These are phyloP conservation scores for Agaricales sp. DNA, from an alignment of 1,284 basidiomycete genomes.

Conservation along the genomic window DNA sequence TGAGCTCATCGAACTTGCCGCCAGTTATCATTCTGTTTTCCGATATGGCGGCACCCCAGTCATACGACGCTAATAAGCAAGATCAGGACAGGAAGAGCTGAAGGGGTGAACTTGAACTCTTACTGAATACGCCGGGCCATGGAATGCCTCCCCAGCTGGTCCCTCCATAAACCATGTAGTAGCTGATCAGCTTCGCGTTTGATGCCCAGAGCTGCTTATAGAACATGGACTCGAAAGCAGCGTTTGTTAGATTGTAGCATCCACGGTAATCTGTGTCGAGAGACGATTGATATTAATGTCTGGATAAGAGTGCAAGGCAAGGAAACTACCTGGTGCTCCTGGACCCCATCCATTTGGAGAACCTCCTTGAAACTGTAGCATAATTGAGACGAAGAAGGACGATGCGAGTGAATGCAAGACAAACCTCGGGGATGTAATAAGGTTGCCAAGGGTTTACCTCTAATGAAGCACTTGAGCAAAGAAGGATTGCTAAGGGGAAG, in stretches of 20 bases:
- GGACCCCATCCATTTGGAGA: constrained; percentile 70
- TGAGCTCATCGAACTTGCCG: constrained; percentile 64
- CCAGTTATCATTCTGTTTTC: constrained; percentile 55
- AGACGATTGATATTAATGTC: not conserved
- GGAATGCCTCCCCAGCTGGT: constrained; percentile 73
- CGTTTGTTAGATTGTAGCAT: constrained; percentile 28
- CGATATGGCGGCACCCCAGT: constrained; percentile 26
- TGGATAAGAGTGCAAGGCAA: not conserved
- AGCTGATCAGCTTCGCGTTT: constrained; percentile 67
- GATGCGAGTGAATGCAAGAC: not conserved
- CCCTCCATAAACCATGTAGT: constrained; percentile 77
- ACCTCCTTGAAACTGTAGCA: constrained; percentile 57
- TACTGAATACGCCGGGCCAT: constrained; percentile 52
- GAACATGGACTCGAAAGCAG: constrained; percentile 67
- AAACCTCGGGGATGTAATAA: constrained; percentile 50
- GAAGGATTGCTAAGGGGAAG: not conserved
- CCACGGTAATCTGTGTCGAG: constrained; percentile 1
- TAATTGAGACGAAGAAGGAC: not conserved
- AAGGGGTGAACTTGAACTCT: constrained; percentile 5
- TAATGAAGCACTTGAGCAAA: not conserved
- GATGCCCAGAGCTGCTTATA: constrained; percentile 66
- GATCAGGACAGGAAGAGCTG: constrained; percentile 1
- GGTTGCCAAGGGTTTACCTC: constrained; percentile 47
- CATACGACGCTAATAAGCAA: constrained; percentile 17
- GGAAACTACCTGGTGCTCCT: constrained; percentile 39